These are phyloP conservation scores for Cyclostephanos tholiformis DNA, from an alignment of 108 stramenopile genomes.

Conservation along the genomic window DNA sequence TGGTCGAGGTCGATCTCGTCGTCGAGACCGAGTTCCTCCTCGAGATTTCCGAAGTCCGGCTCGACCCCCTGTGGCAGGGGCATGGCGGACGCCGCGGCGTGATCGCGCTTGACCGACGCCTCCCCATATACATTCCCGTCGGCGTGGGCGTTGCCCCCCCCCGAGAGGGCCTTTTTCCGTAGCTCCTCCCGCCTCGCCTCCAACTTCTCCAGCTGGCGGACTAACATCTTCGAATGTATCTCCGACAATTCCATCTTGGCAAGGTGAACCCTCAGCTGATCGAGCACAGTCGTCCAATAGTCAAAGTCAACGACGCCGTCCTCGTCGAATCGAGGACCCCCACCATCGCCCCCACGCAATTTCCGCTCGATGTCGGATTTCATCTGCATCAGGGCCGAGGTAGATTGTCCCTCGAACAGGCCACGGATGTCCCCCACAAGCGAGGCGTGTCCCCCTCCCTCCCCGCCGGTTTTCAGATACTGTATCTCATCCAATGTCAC, in stretches of 20 bases:
- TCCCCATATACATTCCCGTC: slow-evolving; percentile 31
- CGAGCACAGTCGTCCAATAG: slow-evolving; percentile 88
- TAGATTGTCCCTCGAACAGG: slow-evolving; percentile 81
- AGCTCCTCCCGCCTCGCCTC: slow-evolving; percentile 79
- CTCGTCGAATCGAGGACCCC: slow-evolving; percentile 32
- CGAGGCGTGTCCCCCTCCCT: slow-evolving; percentile 60
- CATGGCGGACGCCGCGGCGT: slow-evolving; percentile 36
- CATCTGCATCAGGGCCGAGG: slow-evolving; percentile 81
- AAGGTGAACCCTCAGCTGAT: slow-evolving; percentile 81
- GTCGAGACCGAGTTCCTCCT: slow-evolving; percentile 84
- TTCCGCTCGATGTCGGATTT: slow-evolving; percentile 77
- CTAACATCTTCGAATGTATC: slow-evolving; percentile 91
- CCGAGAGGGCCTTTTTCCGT: slow-evolving; percentile 42
- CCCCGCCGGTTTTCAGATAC: slow-evolving; percentile 73
- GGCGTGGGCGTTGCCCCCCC: slow-evolving; percentile 34
- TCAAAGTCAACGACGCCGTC: slow-evolving; percentile 66
- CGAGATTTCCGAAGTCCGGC: slow-evolving; percentile 81
- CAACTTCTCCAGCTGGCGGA: slow-evolving; percentile 87
- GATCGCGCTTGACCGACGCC: slow-evolving; percentile 11
- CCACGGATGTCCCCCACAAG: slow-evolving; percentile 80
- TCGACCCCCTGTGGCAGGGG: slow-evolving; percentile 61
- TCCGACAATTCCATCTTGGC: slow-evolving; percentile 86
- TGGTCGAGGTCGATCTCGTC: slow-evolving; percentile 64
- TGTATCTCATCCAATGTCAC: slow-evolving; percentile 79
- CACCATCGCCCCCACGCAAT: slow-evolving; percentile 37